Percentiles rank a stretch among this genome's conserved stretches.
phyloP scores from a whole-genome alignment of 2,329 filamentous ascomycete species.

The Monosporascus cannonballus region DNA sequence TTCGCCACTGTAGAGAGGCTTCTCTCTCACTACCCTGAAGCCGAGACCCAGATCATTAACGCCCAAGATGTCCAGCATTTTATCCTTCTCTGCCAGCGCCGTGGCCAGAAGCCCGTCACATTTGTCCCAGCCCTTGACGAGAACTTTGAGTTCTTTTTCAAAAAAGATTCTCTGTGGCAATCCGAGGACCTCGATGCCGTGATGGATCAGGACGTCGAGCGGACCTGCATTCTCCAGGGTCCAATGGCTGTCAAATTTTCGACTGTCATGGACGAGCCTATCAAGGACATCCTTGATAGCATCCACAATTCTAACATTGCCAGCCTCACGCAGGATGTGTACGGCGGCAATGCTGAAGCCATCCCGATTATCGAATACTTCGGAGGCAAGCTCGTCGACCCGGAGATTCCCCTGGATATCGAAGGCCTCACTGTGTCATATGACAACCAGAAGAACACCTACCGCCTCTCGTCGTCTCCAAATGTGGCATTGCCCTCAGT shows the following conservation, averaged over 20 bases:
- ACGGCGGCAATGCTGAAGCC: slow-evolving; percentile 62
- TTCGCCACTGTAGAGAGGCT: slow-evolving; percentile 74
- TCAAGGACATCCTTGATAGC: slow-evolving; percentile 88
- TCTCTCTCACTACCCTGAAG: slow-evolving; percentile 76
- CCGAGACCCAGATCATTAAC: slow-evolving; percentile 87
- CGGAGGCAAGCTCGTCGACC: slow-evolving; percentile 75
- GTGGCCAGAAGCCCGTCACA: slow-evolving; percentile 90
- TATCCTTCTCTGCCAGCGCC: slow-evolving; percentile 83
- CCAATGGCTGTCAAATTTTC: slow-evolving; percentile 90
- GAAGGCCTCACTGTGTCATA: slow-evolving; percentile 82
- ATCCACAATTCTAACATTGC: slow-evolving; percentile 87
- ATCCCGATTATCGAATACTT: slow-evolving; percentile 94
- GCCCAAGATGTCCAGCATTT: slow-evolving; percentile 98
- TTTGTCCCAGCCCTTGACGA: slow-evolving; percentile 95
- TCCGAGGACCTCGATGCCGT: slow-evolving; percentile 96
- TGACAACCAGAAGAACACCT: slow-evolving; percentile 73
- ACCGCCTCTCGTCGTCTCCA: slow-evolving; percentile 72
- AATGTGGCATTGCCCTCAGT: slow-evolving; percentile 68
- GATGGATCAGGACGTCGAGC: slow-evolving; percentile 89
- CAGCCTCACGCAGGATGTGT: slow-evolving; percentile 71
- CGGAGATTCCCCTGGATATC: slow-evolving; percentile 66
- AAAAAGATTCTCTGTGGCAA: slow-evolving; percentile 99
- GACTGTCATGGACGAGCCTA: slow-evolving; percentile 82
- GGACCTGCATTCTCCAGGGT: slow-evolving; percentile 94
- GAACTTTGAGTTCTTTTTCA: slow-evolving; percentile 99